These are phyloP conservation scores for Ophiocordyceps camponoti-rufipedis DNA, from an alignment of 2,329 filamentous ascomycete species.

Conservation along the genomic window DNA sequence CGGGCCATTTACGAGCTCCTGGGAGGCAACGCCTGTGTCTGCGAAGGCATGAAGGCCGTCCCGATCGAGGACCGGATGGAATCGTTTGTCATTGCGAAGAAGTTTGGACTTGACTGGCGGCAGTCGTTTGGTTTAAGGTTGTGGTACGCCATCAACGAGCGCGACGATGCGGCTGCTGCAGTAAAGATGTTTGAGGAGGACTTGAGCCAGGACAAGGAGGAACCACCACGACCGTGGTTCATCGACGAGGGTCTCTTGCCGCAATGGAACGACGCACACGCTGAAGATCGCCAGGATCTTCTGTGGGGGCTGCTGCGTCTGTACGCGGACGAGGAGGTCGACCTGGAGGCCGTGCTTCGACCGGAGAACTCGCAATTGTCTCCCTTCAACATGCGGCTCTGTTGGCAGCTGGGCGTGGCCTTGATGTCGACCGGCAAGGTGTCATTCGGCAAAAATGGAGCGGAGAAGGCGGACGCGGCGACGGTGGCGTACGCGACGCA, in stretches of 20 bases:
- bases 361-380: constrained; percentile 63
- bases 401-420: constrained; percentile 69
- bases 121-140: constrained; percentile 81
- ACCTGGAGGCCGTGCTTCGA: constrained; percentile 52
- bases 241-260: constrained; percentile 37
- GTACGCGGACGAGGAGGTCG: constrained; percentile 41
- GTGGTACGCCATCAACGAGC: constrained; percentile 62
- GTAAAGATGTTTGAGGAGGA: constrained; percentile 59
- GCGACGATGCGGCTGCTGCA: constrained; percentile 53
- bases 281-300: constrained; percentile 50
- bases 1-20: constrained; percentile 81
- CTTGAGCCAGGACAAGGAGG: constrained; percentile 51
- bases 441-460: constrained; percentile 32
- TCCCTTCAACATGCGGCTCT: constrained; percentile 55
- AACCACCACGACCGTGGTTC: constrained; percentile 56
- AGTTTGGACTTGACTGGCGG: constrained; percentile 80
- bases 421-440: constrained; percentile 32
- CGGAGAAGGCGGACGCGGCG: constrained; percentile 45
- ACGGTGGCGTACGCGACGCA: constrained; percentile 48
- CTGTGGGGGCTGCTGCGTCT: constrained; percentile 77
- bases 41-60: constrained; percentile 55
- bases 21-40: constrained; percentile 70
- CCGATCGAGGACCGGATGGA: constrained; percentile 64
- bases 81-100: constrained; percentile 65
- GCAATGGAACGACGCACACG: constrained; percentile 41